Evolutionary conservation across 768 basidiomycete genomes (phyloP), one percentile per base, ranked within the genome.

Genomic region (Mycena pura): DNA sequence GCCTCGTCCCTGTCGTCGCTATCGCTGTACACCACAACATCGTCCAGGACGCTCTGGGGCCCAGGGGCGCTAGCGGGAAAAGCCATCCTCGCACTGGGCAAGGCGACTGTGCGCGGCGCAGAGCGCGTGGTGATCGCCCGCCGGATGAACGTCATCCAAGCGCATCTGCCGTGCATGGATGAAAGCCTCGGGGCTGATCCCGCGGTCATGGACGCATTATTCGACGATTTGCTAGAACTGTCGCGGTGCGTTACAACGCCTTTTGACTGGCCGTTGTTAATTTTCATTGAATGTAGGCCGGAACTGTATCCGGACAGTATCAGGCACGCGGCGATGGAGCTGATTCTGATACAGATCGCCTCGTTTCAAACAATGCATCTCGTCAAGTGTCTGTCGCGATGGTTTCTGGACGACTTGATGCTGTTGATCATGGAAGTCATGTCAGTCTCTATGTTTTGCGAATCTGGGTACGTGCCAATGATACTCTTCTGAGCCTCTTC

Each of bases 141-240:
- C 44, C 52, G 68, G 10, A 53, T 73, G 50, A 28, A 38, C 9
- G 46, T 53, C 25, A 67, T 71, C 34, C 60, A 48, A 17, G 46
- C 62, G n/a, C 65, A 61, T 27, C 61, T 71, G 25, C 68, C 67
- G 14, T 65, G 52, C 43, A 57, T 17, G 8, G 60, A 68, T 36
- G 57, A 64, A 3, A n/a, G 54, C 6, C 45, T 38, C 25, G 55
- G 64, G 3, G 60, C 57, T 31, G 57, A 51, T 34, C 21, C 34
- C 3, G 9, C 29, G 3, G 44, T 64, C 24, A 57, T 70, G 40
- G 64, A 65, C 25, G 38, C 54, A 32, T 59, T 74, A 49, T 71
- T 72, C 19, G 67, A 69, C 39, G 73, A 72, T 54, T 43, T 74
- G n/a, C 38, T 74, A 25, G 73, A 74, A 39, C 53, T 74, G 31